A percentile compares a stretch with the other conserved stretches of the same genome.
Conservation (phyloP, 768 basidiomycete genomes). For the Floccularia luteovirens region DNA sequence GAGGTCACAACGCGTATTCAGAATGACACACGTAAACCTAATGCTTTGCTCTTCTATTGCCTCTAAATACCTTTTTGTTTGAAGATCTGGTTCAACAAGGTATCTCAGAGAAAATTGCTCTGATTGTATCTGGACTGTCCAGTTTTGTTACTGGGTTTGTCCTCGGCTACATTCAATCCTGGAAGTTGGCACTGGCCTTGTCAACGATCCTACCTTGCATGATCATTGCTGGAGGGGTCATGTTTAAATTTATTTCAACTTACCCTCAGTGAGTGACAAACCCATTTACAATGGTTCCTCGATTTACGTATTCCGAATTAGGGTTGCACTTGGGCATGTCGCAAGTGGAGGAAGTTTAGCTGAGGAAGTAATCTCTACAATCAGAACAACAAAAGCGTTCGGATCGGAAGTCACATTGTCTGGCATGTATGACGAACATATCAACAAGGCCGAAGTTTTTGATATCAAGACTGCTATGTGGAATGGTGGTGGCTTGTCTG, state of each 20-base stretch:
- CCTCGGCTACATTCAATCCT: slow-evolving; percentile 49
- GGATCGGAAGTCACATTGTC: slow-evolving; percentile 56
- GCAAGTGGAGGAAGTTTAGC: slow-evolving; percentile 67
- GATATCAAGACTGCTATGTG: slow-evolving; percentile 43
- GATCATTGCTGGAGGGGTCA: slow-evolving; percentile 47
- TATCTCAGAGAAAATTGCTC: slow-evolving; percentile 71
- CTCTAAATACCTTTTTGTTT: background rate
- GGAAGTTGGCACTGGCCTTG: slow-evolving; percentile 71
- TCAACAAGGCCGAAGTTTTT: slow-evolving; percentile 33
- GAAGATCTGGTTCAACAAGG: slow-evolving; percentile 75
- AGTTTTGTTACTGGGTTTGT: slow-evolving; percentile 70
- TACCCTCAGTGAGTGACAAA: slow-evolving; percentile 41
- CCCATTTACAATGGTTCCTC: background rate
- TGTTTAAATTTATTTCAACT: slow-evolving; percentile 47
- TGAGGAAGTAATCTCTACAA: slow-evolving; percentile 70
- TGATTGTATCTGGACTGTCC: slow-evolving; percentile 41
- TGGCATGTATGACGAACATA: slow-evolving; percentile 47
- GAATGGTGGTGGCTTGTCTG: slow-evolving; percentile 45
- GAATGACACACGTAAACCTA: slow-evolving; percentile 66
- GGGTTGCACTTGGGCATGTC: slow-evolving; percentile 52
- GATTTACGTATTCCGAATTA: slow-evolving; percentile 10
- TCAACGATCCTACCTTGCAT: slow-evolving; percentile 71
- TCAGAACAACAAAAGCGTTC: slow-evolving; percentile 80
- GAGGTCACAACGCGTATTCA: slow-evolving; percentile 85
- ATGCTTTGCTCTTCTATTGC: background rate